Evolutionary conservation across 805 yeast species (phyloP), one percentile per base, ranked within the genome.

Genomic region (Suhomyces sp.): DNA sequence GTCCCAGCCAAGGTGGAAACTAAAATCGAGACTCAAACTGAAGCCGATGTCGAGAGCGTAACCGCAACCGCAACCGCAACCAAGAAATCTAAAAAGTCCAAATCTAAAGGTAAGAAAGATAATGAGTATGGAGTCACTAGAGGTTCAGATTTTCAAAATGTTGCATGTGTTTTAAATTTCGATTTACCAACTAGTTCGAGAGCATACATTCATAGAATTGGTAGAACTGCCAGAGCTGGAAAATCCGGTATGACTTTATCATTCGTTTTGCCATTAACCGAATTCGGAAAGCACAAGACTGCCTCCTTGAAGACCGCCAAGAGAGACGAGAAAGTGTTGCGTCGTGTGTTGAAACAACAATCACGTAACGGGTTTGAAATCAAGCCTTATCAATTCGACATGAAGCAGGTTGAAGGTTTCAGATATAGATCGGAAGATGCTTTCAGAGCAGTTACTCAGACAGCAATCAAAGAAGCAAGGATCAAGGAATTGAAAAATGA

Each of bases 211-310:
- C 98, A 93, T 61, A 77, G 98, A 56, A 77, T 93, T 23, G 98
- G 98, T 33, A 80, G 98, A 68, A 93, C 98, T 4, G 98, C 98
- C 4, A 80, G 98, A 64, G 98, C 96, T 6, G 96, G 96, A 35
- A 88, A 87, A 56, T 74, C 93, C 2, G 98, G 98, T 39, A 90
- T 88, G 77, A 85, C 98, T 0, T 72, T 93, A 36, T 88, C 97
- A 12, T 93, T 91, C 65, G 93, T 90, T 13, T 88, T 91, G 17
- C 85, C 93, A 18, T 64, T 69, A 21, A 84, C 81, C 43, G 90
- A 86, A 52, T 81, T 83, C 65, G 96, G 96, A 20, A 87, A 85
- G 52, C 96, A 93, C 63, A 88, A 81, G 57, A 77, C 81, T 19
- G 88, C 98, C 1, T 68, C 79, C 35, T 70, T 86, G 46, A 58